These are phyloP conservation scores for Abrus precatorius DNA, from an alignment of 306 rosid species.

Conservation along the genomic window DNA sequence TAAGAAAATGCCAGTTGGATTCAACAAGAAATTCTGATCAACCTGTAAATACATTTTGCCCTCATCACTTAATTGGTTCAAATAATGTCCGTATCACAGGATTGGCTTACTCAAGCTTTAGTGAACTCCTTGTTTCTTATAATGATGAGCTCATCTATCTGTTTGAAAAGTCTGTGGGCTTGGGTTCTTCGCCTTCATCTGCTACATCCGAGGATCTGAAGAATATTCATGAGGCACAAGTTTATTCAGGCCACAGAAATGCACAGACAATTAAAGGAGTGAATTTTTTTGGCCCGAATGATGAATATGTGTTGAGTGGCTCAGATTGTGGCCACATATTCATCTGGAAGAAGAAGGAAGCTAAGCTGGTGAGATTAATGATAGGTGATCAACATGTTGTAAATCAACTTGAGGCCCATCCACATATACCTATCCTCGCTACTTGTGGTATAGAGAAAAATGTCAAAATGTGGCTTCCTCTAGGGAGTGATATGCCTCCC, in stretches of 20 bases:
- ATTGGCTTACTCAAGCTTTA: conserved; percentile 60
- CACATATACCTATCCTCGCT: conserved; percentile 61
- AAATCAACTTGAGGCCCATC: conserved; percentile 68
- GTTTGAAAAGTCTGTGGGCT: conserved; percentile 58
- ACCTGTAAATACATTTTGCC: conserved; percentile 62
- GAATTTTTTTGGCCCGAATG: conserved; percentile 66
- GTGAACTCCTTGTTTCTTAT: conserved; percentile 67
- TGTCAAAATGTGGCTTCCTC: conserved; percentile 68
- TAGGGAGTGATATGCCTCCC: conserved; percentile 52
- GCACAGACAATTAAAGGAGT: conserved; percentile 67
- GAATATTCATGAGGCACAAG: conserved; percentile 51
- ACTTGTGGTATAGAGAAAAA: conserved; percentile 63
- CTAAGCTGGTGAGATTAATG: conserved; percentile 61
- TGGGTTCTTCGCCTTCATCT: conserved; percentile 52
- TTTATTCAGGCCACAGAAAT: conserved; percentile 67
- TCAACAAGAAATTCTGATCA: conserved; percentile 50
- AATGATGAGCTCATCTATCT: conserved; percentile 66
- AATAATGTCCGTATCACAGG: conserved; percentile 59
- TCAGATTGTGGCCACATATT: conserved; percentile 73
- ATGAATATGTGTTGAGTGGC: conserved; percentile 70
- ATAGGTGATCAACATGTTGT: conserved; percentile 58
- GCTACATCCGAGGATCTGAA: conserved; percentile 50
- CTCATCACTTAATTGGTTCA: conserved; percentile 54
- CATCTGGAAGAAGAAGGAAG: conserved; percentile 69
- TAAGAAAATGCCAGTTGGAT: conserved; percentile 51